Evolutionary conservation across 352 stramenopile genomes (phyloP).

Genomic region (Stephanocyclus meneghinianus): DNA sequence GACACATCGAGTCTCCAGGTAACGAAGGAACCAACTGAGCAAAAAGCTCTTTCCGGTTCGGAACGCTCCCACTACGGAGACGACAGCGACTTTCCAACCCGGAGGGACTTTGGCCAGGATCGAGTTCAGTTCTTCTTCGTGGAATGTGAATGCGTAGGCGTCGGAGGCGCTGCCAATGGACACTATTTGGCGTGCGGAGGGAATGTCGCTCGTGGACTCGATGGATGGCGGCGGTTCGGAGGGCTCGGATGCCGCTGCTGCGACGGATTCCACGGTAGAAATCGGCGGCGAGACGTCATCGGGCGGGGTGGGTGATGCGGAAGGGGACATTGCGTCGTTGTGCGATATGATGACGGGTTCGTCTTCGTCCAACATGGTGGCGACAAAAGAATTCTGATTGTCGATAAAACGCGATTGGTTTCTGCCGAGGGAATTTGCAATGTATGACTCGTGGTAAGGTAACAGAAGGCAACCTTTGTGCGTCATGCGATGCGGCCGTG

Average conservation of each 20-base stretch:
- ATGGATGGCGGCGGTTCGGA: background rate
- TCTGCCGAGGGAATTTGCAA: too few relatives aligned
- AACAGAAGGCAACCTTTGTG: too few relatives aligned
- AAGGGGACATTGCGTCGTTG: slow-evolving; percentile 29
- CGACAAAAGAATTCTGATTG: background rate
- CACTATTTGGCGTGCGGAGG: slow-evolving; percentile 80
- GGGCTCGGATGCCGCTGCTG: background rate
- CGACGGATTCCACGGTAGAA: background rate
- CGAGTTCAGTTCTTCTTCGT: slow-evolving; percentile 81
- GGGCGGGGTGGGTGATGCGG: slow-evolving; percentile 12
- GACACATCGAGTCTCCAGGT: slow-evolving; percentile 86
- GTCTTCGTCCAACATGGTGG: slow-evolving; percentile 21
- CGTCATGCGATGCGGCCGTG: too few relatives aligned
- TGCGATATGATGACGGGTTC: slow-evolving; percentile 38
- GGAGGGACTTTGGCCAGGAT: slow-evolving; percentile 85
- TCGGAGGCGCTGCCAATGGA: slow-evolving; percentile 81
- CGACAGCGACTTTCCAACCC: slow-evolving; percentile 95
- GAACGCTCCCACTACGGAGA: slow-evolving; percentile 98
- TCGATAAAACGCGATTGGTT: too few relatives aligned
- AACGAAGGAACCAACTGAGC: slow-evolving; percentile 96
- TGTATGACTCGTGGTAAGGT: too few relatives aligned
- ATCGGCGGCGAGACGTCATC: background rate
- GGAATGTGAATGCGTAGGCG: slow-evolving; percentile 83
- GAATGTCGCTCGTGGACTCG: slow-evolving; percentile 1
- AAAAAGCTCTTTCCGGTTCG: slow-evolving; percentile 98